A percentile compares a stretch with the other conserved stretches of the same genome.
Conservation (phyloP, 805 yeast species). For the Metschnikowia colocasiae region DNA sequence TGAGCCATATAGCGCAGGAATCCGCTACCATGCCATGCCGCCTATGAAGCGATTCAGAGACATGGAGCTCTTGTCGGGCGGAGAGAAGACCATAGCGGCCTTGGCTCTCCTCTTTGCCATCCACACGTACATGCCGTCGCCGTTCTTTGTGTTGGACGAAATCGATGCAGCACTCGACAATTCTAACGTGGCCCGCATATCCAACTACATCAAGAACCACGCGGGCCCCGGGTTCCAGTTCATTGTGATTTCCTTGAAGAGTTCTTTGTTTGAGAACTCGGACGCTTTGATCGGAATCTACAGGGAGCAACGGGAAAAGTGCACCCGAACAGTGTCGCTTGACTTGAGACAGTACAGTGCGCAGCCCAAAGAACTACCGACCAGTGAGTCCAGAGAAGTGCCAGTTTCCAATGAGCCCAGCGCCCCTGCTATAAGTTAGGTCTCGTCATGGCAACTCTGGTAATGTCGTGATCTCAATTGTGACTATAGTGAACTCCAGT, state of each 20-base stretch:
- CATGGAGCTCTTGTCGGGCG: conserved; percentile 91
- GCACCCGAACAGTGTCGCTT: conserved; percentile 69
- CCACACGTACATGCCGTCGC: conserved; percentile 88
- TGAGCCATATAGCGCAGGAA: conserved; percentile 81
- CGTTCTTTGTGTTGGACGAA: conserved; percentile 93
- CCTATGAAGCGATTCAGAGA: conserved; percentile 91
- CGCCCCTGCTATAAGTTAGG: too few relatives aligned
- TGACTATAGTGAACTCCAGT: too few relatives aligned
- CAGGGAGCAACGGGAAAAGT: conserved; percentile 69
- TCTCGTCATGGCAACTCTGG: too few relatives aligned
- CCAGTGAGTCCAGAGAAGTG: too few relatives aligned
- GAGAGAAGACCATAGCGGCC: conserved; percentile 96
- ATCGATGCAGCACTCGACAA: conserved; percentile 97
- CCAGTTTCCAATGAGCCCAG: conserved; percentile 3
- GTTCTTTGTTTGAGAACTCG: conserved; percentile 79
- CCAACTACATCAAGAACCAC: conserved; percentile 74
- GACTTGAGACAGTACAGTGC: conserved; percentile 56
- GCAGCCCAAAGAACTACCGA: conserved; percentile 8
- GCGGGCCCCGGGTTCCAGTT: conserved; percentile 82
- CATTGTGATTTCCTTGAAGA: conserved; percentile 88
- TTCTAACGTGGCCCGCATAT: conserved; percentile 79
- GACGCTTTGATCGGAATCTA: conserved; percentile 92
- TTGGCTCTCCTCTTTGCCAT: conserved; percentile 86
- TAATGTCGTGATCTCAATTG: too few relatives aligned
- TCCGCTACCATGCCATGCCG: conserved; percentile 92